These are phyloP conservation scores for Pseudopithomyces maydicus DNA, from an alignment of 2,329 filamentous ascomycete species.

Conservation along the genomic window DNA sequence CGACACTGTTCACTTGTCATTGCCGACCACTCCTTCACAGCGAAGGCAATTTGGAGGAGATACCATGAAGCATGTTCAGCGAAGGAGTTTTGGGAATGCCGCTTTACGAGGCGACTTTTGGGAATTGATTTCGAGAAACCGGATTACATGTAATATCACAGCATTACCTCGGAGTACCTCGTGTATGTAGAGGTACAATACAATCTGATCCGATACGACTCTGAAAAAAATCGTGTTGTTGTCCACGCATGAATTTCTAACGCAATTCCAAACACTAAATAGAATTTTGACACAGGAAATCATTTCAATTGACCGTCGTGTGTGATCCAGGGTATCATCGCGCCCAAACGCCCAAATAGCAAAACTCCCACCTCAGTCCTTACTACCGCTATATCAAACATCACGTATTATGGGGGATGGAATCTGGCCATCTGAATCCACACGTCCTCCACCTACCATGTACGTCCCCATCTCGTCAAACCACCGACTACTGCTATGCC, in stretches of 20 bases:
- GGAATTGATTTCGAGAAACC: background rate
- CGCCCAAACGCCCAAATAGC: background rate
- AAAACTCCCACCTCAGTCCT: background rate
- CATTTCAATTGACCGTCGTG: background rate
- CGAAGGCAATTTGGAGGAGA: background rate
- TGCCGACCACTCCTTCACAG: background rate
- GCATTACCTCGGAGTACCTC: too few relatives aligned
- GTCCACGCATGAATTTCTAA: too few relatives aligned
- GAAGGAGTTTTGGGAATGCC: conserved; percentile 25
- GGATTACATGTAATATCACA: too few relatives aligned
- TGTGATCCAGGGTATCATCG: conserved; percentile 2
- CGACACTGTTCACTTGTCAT: background rate
- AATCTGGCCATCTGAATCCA: background rate
- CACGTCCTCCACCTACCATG: conserved; percentile 33
- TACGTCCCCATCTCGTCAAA: conserved; percentile 37
- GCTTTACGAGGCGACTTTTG: background rate
- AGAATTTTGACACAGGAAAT: background rate
- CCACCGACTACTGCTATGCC: conserved; percentile 39
- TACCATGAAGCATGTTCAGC: conserved; percentile 26
- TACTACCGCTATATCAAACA: background rate
- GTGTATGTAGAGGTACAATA: too few relatives aligned
- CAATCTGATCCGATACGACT: too few relatives aligned
- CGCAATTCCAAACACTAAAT: too few relatives aligned
- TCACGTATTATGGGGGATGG: background rate
- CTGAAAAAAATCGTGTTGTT: too few relatives aligned